These are phyloP conservation scores for Calonectria pauciramosa DNA, from an alignment of 2,329 filamentous ascomycete genomes.

Conservation along the genomic window DNA sequence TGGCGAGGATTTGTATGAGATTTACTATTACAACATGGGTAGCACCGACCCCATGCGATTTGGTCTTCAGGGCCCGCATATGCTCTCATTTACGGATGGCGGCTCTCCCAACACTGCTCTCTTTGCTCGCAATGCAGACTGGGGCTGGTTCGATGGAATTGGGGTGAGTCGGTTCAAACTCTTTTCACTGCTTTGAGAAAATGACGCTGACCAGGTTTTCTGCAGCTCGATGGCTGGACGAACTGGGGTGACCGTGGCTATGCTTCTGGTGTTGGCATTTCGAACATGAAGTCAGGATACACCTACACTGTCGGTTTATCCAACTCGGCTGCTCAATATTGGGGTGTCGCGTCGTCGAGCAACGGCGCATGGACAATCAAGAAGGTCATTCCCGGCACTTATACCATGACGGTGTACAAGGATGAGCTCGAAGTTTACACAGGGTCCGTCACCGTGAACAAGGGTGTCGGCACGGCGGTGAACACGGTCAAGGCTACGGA, in stretches of 20 bases:
- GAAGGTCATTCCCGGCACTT: conserved; percentile 50
- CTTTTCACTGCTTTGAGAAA: fast-evolving
- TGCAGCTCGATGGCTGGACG: conserved; percentile 50
- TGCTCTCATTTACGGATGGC: conserved; percentile 55
- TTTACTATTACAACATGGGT: conserved; percentile 60
- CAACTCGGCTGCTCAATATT: conserved; percentile 54
- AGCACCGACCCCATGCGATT: conserved; percentile 57
- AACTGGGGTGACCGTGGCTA: conserved; percentile 46
- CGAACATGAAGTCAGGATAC: conserved; percentile 55
- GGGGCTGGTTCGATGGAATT: conserved; percentile 50
- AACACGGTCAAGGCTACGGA: conserved; percentile 49
- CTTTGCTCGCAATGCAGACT: conserved; percentile 52
- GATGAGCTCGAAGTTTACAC: conserved; percentile 50
- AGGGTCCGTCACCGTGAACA: conserved; percentile 43
- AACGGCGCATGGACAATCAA: conserved; percentile 48
- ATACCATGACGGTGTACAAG: conserved; percentile 52
- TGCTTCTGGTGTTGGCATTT: conserved; percentile 48
- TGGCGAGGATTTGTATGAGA: conserved; percentile 58
- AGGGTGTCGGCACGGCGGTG: conserved; percentile 45
- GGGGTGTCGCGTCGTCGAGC: conserved; percentile 44
- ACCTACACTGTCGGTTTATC: conserved; percentile 55
- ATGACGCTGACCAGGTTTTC: neutral
- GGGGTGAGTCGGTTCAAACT: conserved; percentile 35
- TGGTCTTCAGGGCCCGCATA: conserved; percentile 57
- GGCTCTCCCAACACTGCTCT: conserved; percentile 52